Evolutionary conservation across 208 protist genomes (phyloP).

Genomic region (Naegleria fowleri): DNA sequence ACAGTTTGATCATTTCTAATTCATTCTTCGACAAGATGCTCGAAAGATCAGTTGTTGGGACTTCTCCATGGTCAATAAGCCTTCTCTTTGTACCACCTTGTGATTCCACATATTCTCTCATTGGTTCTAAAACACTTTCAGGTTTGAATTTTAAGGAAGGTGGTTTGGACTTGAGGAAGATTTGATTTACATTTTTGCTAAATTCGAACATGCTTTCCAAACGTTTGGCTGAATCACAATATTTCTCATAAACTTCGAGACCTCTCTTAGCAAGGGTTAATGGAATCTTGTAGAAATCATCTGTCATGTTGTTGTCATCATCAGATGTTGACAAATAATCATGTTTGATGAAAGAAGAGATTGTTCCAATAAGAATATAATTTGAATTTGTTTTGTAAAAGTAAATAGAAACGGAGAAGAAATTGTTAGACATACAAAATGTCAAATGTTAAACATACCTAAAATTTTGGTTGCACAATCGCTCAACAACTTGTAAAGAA

Average conservation of each 20-base stretch:
- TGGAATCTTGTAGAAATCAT: not conserved
- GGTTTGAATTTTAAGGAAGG: conserved; percentile 16
- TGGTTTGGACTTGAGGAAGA: not conserved
- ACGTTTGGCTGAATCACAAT: not conserved
- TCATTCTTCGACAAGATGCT: not conserved
- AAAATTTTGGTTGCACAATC: not conserved
- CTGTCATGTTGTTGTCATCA: not conserved
- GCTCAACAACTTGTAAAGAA: conserved; percentile 1
- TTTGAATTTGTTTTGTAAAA: too few species aligned
- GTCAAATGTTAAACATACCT: not conserved
- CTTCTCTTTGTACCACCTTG: not conserved
- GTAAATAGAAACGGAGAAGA: too few species aligned
- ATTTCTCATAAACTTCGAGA: not conserved
- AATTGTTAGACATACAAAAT: too few species aligned
- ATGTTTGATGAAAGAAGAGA: too few species aligned
- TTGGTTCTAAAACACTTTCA: not conserved
- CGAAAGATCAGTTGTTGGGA: not conserved
- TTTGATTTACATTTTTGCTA: not conserved
- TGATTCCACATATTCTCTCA: not conserved
- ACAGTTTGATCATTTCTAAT: not conserved
- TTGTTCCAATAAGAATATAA: too few species aligned
- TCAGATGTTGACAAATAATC: too few species aligned
- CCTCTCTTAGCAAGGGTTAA: not conserved
- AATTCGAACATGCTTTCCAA: not conserved
- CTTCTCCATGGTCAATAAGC: not conserved